Evolutionary conservation across 176 grass and related monocot species (phyloP).

Genomic region (Carex parvula): DNA sequence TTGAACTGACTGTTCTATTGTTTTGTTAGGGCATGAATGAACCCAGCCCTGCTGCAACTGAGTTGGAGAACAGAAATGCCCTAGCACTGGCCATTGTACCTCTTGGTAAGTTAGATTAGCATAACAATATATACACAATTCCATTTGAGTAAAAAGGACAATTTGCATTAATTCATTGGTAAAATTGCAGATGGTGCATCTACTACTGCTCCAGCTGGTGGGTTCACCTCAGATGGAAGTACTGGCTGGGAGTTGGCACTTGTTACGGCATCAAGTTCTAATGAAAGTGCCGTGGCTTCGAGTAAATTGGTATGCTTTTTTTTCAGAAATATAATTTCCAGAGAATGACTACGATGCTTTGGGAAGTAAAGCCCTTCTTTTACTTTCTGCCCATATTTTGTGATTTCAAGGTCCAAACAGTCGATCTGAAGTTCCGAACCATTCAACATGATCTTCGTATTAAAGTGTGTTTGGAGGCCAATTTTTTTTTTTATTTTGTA

Average conservation of each 20-base stretch:
- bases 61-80: constrained; percentile 64
- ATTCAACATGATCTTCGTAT: no score
- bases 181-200: constrained; percentile 42
- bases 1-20: background rate
- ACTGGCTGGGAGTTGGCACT: constrained; percentile 92
- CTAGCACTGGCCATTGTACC: constrained; percentile 67
- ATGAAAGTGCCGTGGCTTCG: constrained; percentile 46
- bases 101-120: constrained; percentile 44
- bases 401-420: no score
- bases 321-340: background rate
- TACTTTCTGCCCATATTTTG: no score
- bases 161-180: constrained; percentile 4
- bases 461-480: no score
- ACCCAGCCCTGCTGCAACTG: constrained; percentile 35
- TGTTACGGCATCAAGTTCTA: constrained; percentile 56
- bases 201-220: constrained; percentile 46
- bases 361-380: no score
- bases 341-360: no score
- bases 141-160: background rate
- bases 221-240: constrained; percentile 31
- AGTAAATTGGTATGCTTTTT: constrained; percentile 59
- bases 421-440: no score
- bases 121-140: background rate
- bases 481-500: no score
- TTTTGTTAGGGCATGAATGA: constrained; percentile 61